Evolutionary conservation across 2,329 filamentous ascomycete genomes (phyloP).

Genomic region (Claviceps fusiformis): DNA sequence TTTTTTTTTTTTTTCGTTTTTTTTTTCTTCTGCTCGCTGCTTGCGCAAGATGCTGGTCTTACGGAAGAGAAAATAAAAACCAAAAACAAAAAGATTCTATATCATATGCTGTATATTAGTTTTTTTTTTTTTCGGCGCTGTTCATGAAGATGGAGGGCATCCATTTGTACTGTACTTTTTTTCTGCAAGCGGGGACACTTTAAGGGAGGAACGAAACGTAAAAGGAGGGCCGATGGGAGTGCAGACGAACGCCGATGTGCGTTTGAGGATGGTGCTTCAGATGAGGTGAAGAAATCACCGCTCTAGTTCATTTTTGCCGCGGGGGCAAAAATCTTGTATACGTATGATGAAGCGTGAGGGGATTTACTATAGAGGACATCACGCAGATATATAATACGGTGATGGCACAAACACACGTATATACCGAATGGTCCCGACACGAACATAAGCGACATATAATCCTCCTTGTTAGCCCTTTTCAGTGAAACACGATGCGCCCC

Average conservation of each 20-base stretch:
- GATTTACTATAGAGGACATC: conserved; percentile 11
- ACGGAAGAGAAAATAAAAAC: not conserved
- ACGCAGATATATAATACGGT: conserved; percentile 5
- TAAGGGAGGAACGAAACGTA: not conserved
- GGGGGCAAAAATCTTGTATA: conserved; percentile 10
- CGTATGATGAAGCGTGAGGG: conserved; percentile 14
- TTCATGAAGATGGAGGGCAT: conserved; percentile 5
- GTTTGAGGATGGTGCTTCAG: conserved; percentile 11
- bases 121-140: not conserved
- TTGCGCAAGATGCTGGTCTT: not conserved
- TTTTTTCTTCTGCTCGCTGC: too few relatives aligned
- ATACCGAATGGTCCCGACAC: too few relatives aligned
- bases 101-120: conserved; percentile 3
- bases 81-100: not conserved
- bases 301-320: conserved; percentile 16
- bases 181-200: conserved; percentile 2
- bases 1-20: too few relatives aligned
- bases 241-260: not conserved
- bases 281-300: conserved; percentile 15
- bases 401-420: not conserved
- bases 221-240: not conserved
- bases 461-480: too few relatives aligned
- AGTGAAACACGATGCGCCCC: too few relatives aligned
- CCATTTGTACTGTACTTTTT: conserved; percentile 7
- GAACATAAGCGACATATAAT: too few relatives aligned